Base-by-base conservation (phyloP, 73 alveolate species). In the Paramecium octaurelia region DNA sequence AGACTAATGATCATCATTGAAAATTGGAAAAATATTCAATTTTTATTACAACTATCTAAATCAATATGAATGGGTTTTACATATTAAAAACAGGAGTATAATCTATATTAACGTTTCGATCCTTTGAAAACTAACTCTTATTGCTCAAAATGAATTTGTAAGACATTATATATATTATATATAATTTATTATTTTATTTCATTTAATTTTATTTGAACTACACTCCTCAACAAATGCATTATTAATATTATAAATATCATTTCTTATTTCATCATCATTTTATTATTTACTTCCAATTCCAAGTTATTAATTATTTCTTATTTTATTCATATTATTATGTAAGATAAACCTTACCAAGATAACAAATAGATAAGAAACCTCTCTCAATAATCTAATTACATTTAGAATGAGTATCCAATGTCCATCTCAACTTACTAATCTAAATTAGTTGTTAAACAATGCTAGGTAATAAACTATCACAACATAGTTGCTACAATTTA, bases 21-120 rank as follows among this genome's bases (percentile, higher is more conserved):
- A 64, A 31, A 64, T 64, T 64, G 84, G 84, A 64, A 64, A 64
- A 3, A 64, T 64, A 34, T 64, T 64, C 46, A 64, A 64, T 64
- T 64, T 64, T 64, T 64, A 64, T 34, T 64, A 64, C 84, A 64
- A 64, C 84, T 64, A 64, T 8, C 84, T 64, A 64, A 27, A 31
- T 23, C 50, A 11, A 12, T 64, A 10, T 11, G 4, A 0, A 12
- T 14, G 11, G 14, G 1, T 14, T 31, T 27, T 64, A 64, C 84
- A 64, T 64, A 64, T 64, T 64, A 34, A 64, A 64, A 64, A 64
- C 84, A 6, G 84, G 84, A 64, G 31, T 64, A 34, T 64, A 64
- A 64, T 64, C 84, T 64, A 64, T 34, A 27, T 31, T 31, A 8
- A 64, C 24, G 50, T 64, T 64, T 11, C 84, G 84, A 27, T 64